A percentile compares a stretch with the other conserved stretches of the same genome.
phyloP scores from a whole-genome alignment of 192 early-diverging fungal genomes.

The Gorgonomyces haynaldii region DNA sequence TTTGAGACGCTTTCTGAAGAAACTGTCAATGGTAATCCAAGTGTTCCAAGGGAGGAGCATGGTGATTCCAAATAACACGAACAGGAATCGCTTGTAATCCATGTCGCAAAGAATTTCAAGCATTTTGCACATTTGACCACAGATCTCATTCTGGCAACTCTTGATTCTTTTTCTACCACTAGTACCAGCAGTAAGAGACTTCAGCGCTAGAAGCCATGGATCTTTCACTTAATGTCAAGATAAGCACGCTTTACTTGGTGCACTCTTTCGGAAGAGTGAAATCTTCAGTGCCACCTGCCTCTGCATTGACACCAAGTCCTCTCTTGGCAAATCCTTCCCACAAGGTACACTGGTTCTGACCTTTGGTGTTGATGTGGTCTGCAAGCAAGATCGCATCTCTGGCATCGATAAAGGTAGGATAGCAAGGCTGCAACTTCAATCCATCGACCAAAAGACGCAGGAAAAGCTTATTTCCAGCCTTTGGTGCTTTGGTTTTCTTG shows the following conservation, averaged over 20 bases:
- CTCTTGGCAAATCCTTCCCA: conserved; percentile 70
- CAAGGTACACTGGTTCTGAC: conserved; percentile 29
- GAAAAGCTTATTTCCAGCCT: conserved; percentile 31
- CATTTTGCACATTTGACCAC: no score
- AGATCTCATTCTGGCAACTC: no score
- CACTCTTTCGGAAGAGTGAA: conserved; percentile 30
- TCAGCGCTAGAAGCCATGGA: no score
- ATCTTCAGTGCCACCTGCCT: conserved; percentile 22
- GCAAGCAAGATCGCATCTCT: conserved; percentile 39
- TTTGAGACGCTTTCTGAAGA: background rate
- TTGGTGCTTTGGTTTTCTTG: background rate
- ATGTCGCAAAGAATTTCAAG: no score
- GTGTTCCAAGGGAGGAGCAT: conserved; percentile 2
- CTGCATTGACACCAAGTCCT: conserved; percentile 70
- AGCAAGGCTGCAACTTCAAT: conserved; percentile 41
- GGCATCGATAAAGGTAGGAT: conserved; percentile 40
- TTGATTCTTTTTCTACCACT: no score
- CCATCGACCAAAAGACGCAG: conserved; percentile 42
- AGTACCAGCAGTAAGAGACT: no score
- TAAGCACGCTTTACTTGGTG: background rate
- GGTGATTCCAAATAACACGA: conserved; percentile 5
- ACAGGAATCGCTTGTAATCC: no score
- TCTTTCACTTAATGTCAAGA: no score
- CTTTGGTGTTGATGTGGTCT: conserved; percentile 25
- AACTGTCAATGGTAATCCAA: conserved; percentile 1